phyloP scores from a whole-genome alignment of 208 protist species.

The Crithidia brevicula region DNA sequence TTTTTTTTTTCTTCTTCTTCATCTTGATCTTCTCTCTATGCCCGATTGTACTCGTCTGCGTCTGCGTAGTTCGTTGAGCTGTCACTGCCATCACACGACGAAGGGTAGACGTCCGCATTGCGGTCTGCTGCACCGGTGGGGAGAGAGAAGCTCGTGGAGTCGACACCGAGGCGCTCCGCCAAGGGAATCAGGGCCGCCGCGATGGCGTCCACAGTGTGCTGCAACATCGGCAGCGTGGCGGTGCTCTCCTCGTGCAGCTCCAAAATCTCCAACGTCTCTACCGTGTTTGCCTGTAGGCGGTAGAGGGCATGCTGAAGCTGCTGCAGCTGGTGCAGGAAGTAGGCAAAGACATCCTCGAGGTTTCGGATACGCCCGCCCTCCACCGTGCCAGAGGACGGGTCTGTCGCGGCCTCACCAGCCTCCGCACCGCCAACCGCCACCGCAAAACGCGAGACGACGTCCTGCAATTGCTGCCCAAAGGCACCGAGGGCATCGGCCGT shows the following conservation, averaged over 20 bases:
- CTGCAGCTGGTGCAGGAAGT: slow-evolving; percentile 48
- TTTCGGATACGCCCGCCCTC: slow-evolving; percentile 7
- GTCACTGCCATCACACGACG: slow-evolving; percentile 1
- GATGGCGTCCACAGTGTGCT: slow-evolving; percentile 44
- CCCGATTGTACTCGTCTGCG: no score
- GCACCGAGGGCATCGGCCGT: slow-evolving; percentile 42
- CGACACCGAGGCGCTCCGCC: slow-evolving; percentile 39
- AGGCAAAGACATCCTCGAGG: slow-evolving; percentile 75
- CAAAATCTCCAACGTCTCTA: slow-evolving; percentile 70
- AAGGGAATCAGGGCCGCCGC: slow-evolving; percentile 30
- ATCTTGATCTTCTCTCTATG: no score
- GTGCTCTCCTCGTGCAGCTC: slow-evolving; percentile 74
- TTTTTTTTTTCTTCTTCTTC: no score
- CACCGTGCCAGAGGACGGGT: background rate
- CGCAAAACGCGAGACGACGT: slow-evolving; percentile 49
- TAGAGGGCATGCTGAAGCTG: slow-evolving; percentile 41
- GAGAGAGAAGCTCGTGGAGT: slow-evolving; percentile 25
- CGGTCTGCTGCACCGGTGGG: slow-evolving; percentile 19
- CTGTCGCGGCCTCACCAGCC: background rate
- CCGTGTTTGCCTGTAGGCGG: slow-evolving; percentile 55
- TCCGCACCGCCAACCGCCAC: slow-evolving; percentile 23
- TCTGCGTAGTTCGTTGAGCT: no score
- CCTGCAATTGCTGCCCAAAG: slow-evolving; percentile 42
- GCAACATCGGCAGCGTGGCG: slow-evolving; percentile 35
- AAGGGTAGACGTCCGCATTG: slow-evolving; percentile 3